A percentile compares a stretch with the other conserved stretches of the same genome.
These are phyloP conservation scores for Apiospora aurea DNA, from an alignment of 2,329 filamentous ascomycete genomes.

Conservation along the genomic window DNA sequence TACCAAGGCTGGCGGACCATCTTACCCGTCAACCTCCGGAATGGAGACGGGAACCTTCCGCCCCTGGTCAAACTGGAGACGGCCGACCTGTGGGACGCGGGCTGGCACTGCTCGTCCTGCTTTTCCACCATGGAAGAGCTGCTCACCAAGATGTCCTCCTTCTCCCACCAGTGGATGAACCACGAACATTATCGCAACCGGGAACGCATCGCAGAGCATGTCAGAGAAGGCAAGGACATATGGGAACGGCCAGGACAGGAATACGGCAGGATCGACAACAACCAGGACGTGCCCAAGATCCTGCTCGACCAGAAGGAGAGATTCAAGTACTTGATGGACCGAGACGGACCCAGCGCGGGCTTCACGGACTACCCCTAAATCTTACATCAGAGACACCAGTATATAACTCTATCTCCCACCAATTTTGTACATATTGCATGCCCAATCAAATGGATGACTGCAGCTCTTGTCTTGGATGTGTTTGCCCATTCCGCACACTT, in stretches of 20 bases:
- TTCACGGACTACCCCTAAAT: conserved; percentile 51
- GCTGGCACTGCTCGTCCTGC: conserved; percentile 70
- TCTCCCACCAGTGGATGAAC: conserved; percentile 63
- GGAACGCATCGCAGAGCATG: conserved; percentile 56
- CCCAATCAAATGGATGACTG: neutral
- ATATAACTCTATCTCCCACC: neutral
- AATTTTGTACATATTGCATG: neutral
- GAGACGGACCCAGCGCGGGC: conserved; percentile 55
- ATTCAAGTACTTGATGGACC: conserved; percentile 54
- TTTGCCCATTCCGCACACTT: too few relatives aligned
- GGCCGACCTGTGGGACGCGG: conserved; percentile 55
- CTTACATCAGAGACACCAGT: neutral
- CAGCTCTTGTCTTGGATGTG: neutral
- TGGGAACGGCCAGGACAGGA: conserved; percentile 58
- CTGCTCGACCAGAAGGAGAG: conserved; percentile 48
- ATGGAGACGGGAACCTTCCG: conserved; percentile 50
- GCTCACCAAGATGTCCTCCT: conserved; percentile 62
- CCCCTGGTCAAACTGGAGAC: conserved; percentile 50
- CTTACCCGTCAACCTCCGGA: conserved; percentile 60
- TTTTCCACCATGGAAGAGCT: conserved; percentile 63
- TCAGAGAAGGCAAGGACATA: conserved; percentile 60
- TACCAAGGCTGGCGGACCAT: conserved; percentile 59
- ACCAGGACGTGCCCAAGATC: conserved; percentile 60
- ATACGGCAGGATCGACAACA: conserved; percentile 57
- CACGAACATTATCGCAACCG: conserved; percentile 54